A percentile compares a stretch with the other conserved stretches of the same genome.
phyloP scores from a whole-genome alignment of 257 asterid genomes.

The Linderniella brevidens region DNA sequence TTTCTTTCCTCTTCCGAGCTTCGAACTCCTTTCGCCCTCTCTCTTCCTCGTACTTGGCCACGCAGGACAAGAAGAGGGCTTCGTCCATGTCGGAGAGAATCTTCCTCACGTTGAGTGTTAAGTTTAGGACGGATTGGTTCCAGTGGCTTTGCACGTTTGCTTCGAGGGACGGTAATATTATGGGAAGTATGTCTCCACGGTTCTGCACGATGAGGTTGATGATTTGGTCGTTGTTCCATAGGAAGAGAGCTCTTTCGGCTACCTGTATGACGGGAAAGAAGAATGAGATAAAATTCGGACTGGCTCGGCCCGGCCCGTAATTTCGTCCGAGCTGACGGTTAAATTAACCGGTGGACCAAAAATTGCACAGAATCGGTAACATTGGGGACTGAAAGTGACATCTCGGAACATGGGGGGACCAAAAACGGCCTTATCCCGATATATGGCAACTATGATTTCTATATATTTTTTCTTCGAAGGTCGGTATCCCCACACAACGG shows the following conservation, averaged over 20 bases:
- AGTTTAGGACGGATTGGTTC: constrained; percentile 62
- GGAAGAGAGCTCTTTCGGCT: constrained; percentile 78
- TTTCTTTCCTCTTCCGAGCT: constrained; percentile 30
- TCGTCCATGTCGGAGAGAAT: constrained; percentile 69
- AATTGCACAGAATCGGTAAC: no score
- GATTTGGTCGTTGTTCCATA: constrained; percentile 71
- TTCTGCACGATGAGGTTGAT: constrained; percentile 52
- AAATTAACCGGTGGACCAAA: no score
- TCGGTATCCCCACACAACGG: no score
- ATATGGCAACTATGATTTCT: no score
- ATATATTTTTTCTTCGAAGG: no score
- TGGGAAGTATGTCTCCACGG: constrained; percentile 57
- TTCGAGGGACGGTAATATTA: constrained; percentile 68
- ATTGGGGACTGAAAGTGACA: no score
- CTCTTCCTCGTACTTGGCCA: constrained; percentile 40
- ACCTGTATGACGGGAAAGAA: constrained; percentile 24
- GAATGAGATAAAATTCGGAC: no score
- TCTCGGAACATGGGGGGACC: no score
- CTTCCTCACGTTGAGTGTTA: constrained; percentile 50
- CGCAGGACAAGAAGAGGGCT: constrained; percentile 34
- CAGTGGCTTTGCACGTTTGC: constrained; percentile 51
- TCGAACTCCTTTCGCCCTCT: constrained; percentile 18
- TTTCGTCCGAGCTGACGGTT: no score
- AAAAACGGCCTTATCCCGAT: no score
- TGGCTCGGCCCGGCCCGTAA: no score